Evolutionary conservation across 768 basidiomycete species (phyloP).

Genomic region (Myochromella boudieri): DNA sequence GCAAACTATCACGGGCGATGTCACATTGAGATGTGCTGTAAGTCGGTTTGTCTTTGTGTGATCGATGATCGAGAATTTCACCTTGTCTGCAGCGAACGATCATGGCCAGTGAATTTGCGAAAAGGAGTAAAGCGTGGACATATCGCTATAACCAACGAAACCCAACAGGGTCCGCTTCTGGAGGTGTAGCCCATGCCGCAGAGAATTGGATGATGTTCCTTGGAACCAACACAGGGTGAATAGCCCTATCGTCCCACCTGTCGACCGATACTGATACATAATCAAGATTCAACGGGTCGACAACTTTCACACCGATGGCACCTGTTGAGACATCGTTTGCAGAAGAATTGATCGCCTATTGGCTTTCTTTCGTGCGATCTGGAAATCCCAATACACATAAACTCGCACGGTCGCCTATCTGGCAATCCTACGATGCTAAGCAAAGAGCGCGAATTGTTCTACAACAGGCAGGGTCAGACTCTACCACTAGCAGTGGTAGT

Average conservation of each 20-base stretch:
- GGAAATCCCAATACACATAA: slow-evolving; percentile 57
- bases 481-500: slow-evolving; percentile 36
- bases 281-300: slow-evolving; percentile 17
- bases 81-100: slow-evolving; percentile 36
- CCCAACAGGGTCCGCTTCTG: slow-evolving; percentile 35
- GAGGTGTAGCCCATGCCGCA: slow-evolving; percentile 46
- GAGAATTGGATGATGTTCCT: slow-evolving; percentile 73
- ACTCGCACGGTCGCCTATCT: slow-evolving; percentile 47
- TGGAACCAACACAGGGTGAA: slow-evolving; percentile 60
- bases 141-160: slow-evolving; percentile 62
- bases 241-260: not conserved
- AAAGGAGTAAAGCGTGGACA: slow-evolving; percentile 41
- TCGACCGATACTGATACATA: too few relatives aligned
- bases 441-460: slow-evolving; percentile 43
- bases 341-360: slow-evolving; percentile 61
- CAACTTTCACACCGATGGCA: slow-evolving; percentile 25
- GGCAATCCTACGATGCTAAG: slow-evolving; percentile 37
- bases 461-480: slow-evolving; percentile 33
- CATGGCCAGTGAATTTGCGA: slow-evolving; percentile 41
- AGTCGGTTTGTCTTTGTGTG: slow-evolving; percentile 20
- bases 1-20: slow-evolving; percentile 51
- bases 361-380: slow-evolving; percentile 63
- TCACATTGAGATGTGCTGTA: slow-evolving; percentile 51
- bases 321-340: slow-evolving; percentile 50
- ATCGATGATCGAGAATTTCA: not conserved